Conservation (phyloP, 345 rosid species). For the Adansonia digitata region DNA sequence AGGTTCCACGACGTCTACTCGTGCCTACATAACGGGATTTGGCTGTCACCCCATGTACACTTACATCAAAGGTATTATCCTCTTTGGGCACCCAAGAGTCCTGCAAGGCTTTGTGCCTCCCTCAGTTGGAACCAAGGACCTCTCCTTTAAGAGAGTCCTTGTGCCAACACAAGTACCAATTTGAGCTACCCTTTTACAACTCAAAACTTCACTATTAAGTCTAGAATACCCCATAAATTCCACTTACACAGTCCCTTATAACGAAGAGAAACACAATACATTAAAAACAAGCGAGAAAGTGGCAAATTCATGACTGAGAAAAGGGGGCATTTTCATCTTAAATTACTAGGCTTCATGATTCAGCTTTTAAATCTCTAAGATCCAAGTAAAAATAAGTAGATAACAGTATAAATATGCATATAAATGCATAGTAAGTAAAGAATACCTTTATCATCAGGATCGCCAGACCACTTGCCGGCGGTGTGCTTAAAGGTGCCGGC, state of each 20-base stretch:
- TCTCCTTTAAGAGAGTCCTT: too few species aligned
- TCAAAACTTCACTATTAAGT: background rate
- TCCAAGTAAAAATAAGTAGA: background rate
- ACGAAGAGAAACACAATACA: background rate
- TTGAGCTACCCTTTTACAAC: background rate
- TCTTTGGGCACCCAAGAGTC: too few species aligned
- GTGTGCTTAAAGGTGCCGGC: slow-evolving; percentile 79
- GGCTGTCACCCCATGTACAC: too few species aligned
- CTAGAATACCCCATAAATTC: background rate
- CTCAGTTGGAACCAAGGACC: too few species aligned
- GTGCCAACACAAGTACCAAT: too few species aligned
- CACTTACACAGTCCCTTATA: background rate
- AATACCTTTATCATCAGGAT: slow-evolving; percentile 73
- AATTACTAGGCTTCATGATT: background rate
- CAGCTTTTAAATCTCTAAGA: background rate
- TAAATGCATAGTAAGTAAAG: background rate
- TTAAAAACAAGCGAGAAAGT: background rate
- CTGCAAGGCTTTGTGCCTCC: too few species aligned
- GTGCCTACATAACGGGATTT: too few species aligned
- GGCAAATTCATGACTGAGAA: background rate
- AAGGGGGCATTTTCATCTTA: background rate
- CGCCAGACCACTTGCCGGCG: slow-evolving; percentile 79
- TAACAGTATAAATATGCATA: background rate
- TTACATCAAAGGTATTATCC: too few species aligned
- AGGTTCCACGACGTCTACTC: too few species aligned